Evolutionary conservation across 768 basidiomycete species (phyloP).

Genomic region (Russula olivacea): DNA sequence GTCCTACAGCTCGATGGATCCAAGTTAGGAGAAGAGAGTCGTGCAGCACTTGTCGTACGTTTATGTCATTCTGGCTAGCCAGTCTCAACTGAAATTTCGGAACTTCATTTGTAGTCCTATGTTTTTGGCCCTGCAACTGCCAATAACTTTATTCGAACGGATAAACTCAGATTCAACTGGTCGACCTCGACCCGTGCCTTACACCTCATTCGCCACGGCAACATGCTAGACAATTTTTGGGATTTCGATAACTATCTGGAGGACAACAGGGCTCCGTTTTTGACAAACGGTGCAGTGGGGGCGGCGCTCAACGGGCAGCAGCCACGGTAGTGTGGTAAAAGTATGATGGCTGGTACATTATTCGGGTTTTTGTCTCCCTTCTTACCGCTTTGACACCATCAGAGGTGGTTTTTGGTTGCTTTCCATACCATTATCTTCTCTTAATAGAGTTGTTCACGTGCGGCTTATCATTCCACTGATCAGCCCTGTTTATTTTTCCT

Average conservation of each 20-base stretch:
- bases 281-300: conserved; percentile 34
- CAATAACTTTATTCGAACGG: neutral
- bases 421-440: neutral
- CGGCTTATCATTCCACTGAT: neutral
- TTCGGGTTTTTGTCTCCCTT: too few species aligned
- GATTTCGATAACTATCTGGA: conserved; percentile 84
- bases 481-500: neutral
- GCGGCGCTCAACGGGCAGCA: neutral
- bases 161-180: conserved; percentile 2
- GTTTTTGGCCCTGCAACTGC: neutral
- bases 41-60: conserved; percentile 20
- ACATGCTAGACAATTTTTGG: conserved; percentile 54
- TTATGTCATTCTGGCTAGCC: neutral
- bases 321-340: too few species aligned
- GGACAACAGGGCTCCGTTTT: conserved; percentile 53
- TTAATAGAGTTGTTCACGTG: conserved; percentile 3
- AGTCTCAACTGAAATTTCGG: neutral
- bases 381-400: too few species aligned
- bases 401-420: neutral
- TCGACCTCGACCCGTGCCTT: conserved; percentile 42
- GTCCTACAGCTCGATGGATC: conserved; percentile 39
- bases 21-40: conserved; percentile 4
- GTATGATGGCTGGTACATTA: too few species aligned
- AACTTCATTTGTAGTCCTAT: conserved; percentile 1
- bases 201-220: conserved; percentile 43